A percentile compares a stretch with the other conserved stretches of the same genome.
phyloP scores from a whole-genome alignment of 768 basidiomycete species.

The Porphyrellus cyaneotinctus region DNA sequence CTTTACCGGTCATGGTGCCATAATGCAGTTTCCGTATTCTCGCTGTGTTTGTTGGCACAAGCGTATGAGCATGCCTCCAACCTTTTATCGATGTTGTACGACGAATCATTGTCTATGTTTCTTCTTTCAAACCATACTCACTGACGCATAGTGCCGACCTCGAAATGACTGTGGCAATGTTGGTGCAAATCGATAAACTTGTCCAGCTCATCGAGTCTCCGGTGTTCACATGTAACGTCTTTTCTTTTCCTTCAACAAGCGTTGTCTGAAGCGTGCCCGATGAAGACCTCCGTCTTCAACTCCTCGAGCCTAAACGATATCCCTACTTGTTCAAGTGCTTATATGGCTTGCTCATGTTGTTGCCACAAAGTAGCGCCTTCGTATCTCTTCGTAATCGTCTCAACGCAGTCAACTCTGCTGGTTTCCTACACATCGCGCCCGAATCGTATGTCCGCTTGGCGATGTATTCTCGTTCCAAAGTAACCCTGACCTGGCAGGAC shows the following conservation, averaged over 20 bases:
- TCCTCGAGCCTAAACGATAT: constrained; percentile 94
- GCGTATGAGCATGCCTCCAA: constrained; percentile 99
- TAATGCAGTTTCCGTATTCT: constrained; percentile 94
- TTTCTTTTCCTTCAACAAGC: neutral
- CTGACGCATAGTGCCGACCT: constrained; percentile 71
- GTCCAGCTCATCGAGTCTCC: constrained; percentile 98
- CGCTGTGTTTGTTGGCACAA: constrained; percentile 92
- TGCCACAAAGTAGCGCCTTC: constrained; percentile 96
- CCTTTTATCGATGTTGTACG: constrained; percentile 90
- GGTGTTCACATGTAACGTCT: constrained; percentile 85
- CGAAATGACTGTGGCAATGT: constrained; percentile 90
- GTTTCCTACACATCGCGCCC: constrained; percentile 87
- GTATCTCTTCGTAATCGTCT: constrained; percentile 90
- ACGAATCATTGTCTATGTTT: neutral
- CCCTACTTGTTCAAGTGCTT: constrained; percentile 97
- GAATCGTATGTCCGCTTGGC: constrained; percentile 56
- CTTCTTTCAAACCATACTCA: neutral
- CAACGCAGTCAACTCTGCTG: constrained; percentile 92
- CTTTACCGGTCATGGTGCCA: constrained; percentile 99
- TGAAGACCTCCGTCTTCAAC: constrained; percentile 80
- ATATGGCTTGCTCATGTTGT: constrained; percentile 93
- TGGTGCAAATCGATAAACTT: constrained; percentile 96
- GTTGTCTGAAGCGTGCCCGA: constrained; percentile 1
- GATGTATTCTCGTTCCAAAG: no score
- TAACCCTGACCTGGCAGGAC: constrained; percentile 31